Base-by-base conservation (phyloP, 805 yeast genomes). In the Wickerhamiella domercqiae region DNA sequence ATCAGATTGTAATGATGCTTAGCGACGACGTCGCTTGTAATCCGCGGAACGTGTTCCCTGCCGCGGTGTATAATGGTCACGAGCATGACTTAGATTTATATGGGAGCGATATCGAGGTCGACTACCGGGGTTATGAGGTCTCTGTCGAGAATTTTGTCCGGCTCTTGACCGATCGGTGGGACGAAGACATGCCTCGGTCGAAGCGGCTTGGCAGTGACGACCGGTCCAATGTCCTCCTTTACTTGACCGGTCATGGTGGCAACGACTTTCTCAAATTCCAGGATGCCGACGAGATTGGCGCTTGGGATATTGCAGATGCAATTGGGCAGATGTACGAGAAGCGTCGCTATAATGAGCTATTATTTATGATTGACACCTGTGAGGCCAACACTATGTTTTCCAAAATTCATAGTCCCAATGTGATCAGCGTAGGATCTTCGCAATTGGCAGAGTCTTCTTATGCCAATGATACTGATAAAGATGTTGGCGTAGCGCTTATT, bases 341-440 rank as follows among this genome's bases (percentile, higher is more conserved):
- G 70, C 79, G 80, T 48, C 68, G 98, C 39, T 90, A 90, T 63
- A 84, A 86, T 49, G 97, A 90, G 62, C 80, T 90, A 24, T 74
- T 90, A 53, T 90, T 90, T 60, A 90, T 90, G 97, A 79, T 90
- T 46, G 99, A 90, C 57, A 90, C 99, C 0, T 90, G 99, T 54
- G 98, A 90, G 63, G 98, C 98, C 19, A 90, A 87, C 59, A 83
- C 98, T 13, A 87, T 90, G 98, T 90, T 79, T 60, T 77, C 93
- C 40, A 72, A 78, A 52, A 75, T 87, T 53, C 84, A 83, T 55
- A 78, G 94, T 7, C 97, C 98, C 24, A 84, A 90, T 55, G 73
- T 90, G 33, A 59, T 90, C 37, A 82, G 95, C 1, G 93, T 87
- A 25, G 99, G 98, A 0, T 83, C 95, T 1, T 79, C 93, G 7